These are phyloP conservation scores for Dothistroma pini DNA, from an alignment of 2,329 filamentous ascomycete species.

Conservation along the genomic window DNA sequence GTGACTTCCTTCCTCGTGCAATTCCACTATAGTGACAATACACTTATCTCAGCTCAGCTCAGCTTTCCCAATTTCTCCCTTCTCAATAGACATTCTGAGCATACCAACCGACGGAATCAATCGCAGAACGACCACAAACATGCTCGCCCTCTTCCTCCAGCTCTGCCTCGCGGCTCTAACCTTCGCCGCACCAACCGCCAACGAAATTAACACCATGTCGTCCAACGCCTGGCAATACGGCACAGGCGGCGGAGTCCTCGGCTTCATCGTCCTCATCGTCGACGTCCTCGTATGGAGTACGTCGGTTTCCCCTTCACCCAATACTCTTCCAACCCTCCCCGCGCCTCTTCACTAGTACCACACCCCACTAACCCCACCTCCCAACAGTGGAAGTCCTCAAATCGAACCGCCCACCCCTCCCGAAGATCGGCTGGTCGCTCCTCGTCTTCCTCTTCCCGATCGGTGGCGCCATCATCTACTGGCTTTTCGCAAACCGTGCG, in stretches of 20 bases:
- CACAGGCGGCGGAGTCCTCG: slow-evolving; percentile 58
- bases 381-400: slow-evolving; percentile 60
- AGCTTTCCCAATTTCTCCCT: background rate
- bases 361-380: slow-evolving; percentile 13
- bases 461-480: slow-evolving; percentile 60
- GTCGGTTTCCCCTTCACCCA: slow-evolving; percentile 27
- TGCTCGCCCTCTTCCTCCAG: slow-evolving; percentile 49
- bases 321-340: background rate
- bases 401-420: slow-evolving; percentile 55
- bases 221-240: slow-evolving; percentile 55
- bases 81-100: background rate
- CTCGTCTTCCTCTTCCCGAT: slow-evolving; percentile 64
- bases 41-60: background rate
- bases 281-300: slow-evolving; percentile 62
- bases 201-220: slow-evolving; percentile 39
- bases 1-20: background rate
- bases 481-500: slow-evolving; percentile 59
- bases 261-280: slow-evolving; percentile 59
- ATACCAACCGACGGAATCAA: background rate
- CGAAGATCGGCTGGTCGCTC: slow-evolving; percentile 61
- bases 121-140: background rate
- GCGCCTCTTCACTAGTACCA: background rate
- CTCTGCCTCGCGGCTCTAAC: slow-evolving; percentile 51
- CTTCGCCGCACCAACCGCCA: slow-evolving; percentile 42
- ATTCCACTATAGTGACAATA: background rate